Conservation (phyloP, 1,284 basidiomycete genomes). For the Ceratobasidium sp. region DNA sequence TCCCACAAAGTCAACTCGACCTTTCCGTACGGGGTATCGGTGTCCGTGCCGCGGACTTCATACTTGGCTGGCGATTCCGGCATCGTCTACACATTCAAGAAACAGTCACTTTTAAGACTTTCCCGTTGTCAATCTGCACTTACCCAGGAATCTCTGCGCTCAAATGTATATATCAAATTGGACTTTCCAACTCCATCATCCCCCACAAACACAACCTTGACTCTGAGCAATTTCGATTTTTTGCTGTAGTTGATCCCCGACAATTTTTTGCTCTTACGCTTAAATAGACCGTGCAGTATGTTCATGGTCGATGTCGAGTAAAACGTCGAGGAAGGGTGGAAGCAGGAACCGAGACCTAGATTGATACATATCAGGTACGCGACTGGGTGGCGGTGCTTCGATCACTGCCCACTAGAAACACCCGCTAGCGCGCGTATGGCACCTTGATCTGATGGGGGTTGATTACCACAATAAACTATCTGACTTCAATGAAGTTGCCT, state of each 20-base stretch:
- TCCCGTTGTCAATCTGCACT: not conserved
- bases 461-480: too few relatives aligned
- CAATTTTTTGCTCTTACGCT: not conserved
- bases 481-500: too few relatives aligned
- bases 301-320: not conserved
- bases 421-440: too few relatives aligned
- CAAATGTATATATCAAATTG: not conserved
- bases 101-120: not conserved
- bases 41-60: not conserved
- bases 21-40: not conserved
- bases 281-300: not conserved
- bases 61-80: not conserved
- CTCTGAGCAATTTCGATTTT: not conserved
- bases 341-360: not conserved
- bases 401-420: too few relatives aligned
- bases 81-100: not conserved
- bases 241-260: conserved; percentile 1
- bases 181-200: conserved; percentile 6
- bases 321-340: not conserved
- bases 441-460: too few relatives aligned
- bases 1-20: not conserved
- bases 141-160: conserved; percentile 2
- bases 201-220: conserved; percentile 11
- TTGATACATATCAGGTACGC: too few relatives aligned
- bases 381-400: too few relatives aligned